Evolutionary conservation across 2,329 filamentous ascomycete genomes (phyloP).

Genomic region (Xylariaceae sp.): DNA sequence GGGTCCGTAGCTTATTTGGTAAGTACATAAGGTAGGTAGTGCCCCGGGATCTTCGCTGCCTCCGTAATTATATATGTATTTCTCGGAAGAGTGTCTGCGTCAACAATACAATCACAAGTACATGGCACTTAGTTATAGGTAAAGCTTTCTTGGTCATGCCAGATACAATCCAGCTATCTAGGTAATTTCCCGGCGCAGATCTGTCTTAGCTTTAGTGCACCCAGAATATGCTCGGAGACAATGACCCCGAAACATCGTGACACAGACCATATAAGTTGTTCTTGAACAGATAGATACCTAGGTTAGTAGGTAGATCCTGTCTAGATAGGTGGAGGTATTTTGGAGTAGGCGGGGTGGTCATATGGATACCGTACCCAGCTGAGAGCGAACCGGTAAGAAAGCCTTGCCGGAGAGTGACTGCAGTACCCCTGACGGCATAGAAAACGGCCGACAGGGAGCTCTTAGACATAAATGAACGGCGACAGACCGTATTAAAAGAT

Average conservation of each 20-base stretch:
- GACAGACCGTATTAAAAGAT: neutral
- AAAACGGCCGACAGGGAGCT: neutral
- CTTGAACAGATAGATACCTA: neutral
- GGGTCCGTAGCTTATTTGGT: too few relatives aligned
- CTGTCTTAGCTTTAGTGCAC: too few relatives aligned
- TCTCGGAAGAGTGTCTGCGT: too few relatives aligned
- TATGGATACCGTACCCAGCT: neutral
- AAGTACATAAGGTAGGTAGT: too few relatives aligned
- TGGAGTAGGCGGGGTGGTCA: neutral
- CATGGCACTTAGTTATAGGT: too few relatives aligned
- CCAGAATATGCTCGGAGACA: neutral
- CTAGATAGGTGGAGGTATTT: too few relatives aligned
- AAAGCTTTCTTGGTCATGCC: too few relatives aligned
- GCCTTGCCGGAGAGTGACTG: neutral
- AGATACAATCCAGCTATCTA: neutral
- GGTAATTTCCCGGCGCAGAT: neutral
- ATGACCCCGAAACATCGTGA: neutral
- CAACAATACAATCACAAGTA: too few relatives aligned
- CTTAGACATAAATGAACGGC: neutral
- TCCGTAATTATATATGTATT: too few relatives aligned
- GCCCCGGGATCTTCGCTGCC: too few relatives aligned
- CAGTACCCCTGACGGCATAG: neutral
- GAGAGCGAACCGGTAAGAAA: neutral
- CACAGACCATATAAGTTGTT: neutral
- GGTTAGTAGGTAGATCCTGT: too few relatives aligned